Evolutionary conservation across 768 basidiomycete genomes (phyloP).

Genomic region (Chalciporus sphaerocephalus): DNA sequence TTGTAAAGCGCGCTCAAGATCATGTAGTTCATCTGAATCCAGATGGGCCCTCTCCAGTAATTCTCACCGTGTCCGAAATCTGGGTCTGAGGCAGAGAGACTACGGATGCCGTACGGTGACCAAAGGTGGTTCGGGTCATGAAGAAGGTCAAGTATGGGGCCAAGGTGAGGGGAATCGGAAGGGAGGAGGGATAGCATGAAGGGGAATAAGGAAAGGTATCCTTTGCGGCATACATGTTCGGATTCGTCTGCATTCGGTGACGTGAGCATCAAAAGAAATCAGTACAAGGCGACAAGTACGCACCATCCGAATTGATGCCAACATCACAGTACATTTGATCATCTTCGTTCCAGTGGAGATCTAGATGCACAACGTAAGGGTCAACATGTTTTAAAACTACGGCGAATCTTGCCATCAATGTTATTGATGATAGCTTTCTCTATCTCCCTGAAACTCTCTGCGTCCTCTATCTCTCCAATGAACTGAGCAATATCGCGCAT

Average conservation of each 20-base stretch:
- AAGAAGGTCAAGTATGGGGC: slow-evolving; percentile 75
- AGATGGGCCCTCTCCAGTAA: slow-evolving; percentile 96
- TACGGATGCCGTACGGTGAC: slow-evolving; percentile 88
- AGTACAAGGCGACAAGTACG: slow-evolving; percentile 5
- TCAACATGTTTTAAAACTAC: background rate
- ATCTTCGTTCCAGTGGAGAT: slow-evolving; percentile 90
- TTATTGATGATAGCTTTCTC: slow-evolving; percentile 80
- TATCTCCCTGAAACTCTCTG: slow-evolving; percentile 66
- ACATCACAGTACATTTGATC: slow-evolving; percentile 92
- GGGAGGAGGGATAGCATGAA: slow-evolving; percentile 80
- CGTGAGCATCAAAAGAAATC: background rate
- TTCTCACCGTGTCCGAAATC: slow-evolving; percentile 90
- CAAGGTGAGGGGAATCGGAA: slow-evolving; percentile 73
- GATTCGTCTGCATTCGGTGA: slow-evolving; percentile 67
- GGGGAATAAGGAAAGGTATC: slow-evolving; percentile 93
- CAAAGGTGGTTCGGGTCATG: slow-evolving; percentile 81
- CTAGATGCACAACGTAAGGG: slow-evolving; percentile 35
- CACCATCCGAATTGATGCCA: slow-evolving; percentile 80
- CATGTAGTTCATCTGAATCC: slow-evolving; percentile 98
- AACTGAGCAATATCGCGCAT: slow-evolving; percentile 90
- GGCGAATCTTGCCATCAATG: slow-evolving; percentile 62
- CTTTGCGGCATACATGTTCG: slow-evolving; percentile 83
- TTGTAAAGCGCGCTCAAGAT: slow-evolving; percentile 75
- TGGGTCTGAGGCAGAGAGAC: slow-evolving; percentile 82
- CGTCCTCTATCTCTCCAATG: slow-evolving; percentile 82